Evolutionary conservation across 2,329 filamentous ascomycete genomes (phyloP).

Genomic region (Paracorniculantispora psalliotae): DNA sequence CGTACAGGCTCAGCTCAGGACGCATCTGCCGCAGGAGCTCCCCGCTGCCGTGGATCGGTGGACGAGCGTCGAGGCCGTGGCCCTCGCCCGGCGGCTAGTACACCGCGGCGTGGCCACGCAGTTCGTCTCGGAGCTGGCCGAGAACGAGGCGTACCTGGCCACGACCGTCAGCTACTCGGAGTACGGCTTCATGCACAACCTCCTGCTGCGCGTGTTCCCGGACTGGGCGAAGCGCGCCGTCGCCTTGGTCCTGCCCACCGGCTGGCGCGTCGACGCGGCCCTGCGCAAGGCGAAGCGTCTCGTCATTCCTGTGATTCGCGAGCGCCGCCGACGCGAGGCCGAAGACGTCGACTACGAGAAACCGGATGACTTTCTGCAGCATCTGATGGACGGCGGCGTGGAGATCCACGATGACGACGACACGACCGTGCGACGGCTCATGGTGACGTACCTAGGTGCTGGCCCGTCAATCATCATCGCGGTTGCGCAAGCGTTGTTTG

Average conservation of each 20-base stretch:
- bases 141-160: neutral
- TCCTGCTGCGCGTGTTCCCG: slow-evolving; percentile 6
- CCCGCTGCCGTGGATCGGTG: neutral
- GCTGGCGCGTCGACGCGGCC: neutral
- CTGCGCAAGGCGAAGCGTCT: neutral
- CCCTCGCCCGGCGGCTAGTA: neutral
- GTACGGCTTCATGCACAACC: slow-evolving; percentile 3
- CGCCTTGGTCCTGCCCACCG: neutral
- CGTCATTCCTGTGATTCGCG: neutral
- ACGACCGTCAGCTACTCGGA: neutral
- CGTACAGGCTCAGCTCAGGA: neutral
- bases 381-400: slow-evolving; percentile 7
- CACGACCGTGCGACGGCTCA: slow-evolving; percentile 4
- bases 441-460: slow-evolving; percentile 5
- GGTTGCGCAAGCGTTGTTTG: slow-evolving; percentile 29
- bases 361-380: slow-evolving; percentile 2
- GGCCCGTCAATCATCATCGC: neutral
- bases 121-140: slow-evolving; percentile 4
- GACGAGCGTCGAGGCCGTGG: neutral
- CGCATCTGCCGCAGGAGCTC: neutral
- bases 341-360: neutral
- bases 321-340: slow-evolving; percentile 5
- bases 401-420: neutral
- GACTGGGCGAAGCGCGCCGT: slow-evolving; percentile 3
- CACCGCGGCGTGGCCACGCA: neutral